These are phyloP conservation scores for Panaeolus cyanescens DNA, from an alignment of 768 basidiomycete species.

Conservation along the genomic window DNA sequence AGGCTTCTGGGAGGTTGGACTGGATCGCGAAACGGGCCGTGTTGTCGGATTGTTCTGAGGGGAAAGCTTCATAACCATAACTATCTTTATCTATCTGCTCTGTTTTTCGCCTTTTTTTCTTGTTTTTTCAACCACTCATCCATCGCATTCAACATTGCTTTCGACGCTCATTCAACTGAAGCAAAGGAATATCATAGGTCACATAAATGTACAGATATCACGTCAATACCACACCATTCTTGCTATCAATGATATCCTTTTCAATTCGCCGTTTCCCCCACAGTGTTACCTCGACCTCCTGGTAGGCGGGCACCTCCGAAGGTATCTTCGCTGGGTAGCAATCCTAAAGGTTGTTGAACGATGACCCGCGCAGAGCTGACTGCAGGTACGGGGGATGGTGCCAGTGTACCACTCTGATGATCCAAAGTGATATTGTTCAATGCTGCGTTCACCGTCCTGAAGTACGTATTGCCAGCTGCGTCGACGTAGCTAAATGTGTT, in stretches of 20 bases:
- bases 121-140: slow-evolving; percentile 2
- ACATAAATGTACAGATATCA: not conserved
- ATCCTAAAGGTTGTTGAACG: not conserved
- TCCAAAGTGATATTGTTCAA: slow-evolving; percentile 65
- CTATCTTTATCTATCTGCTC: slow-evolving; percentile 3
- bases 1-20: slow-evolving; percentile 91
- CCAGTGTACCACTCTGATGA: slow-evolving; percentile 51
- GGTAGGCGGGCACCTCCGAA: slow-evolving; percentile 19
- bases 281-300: slow-evolving; percentile 15
- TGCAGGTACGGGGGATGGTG: slow-evolving; percentile 11
- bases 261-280: slow-evolving; percentile 24
- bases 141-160: slow-evolving; percentile 1
- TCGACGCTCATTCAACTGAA: slow-evolving; percentile 4
- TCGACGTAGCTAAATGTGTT: slow-evolving; percentile 70
- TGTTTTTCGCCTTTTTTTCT: slow-evolving; percentile 2
- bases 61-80: slow-evolving; percentile 1
- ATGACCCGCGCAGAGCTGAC: not conserved
- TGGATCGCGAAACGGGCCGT: slow-evolving; percentile 77
- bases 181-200: not conserved
- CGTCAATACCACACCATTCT: not conserved
- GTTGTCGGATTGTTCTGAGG: slow-evolving; percentile 85
- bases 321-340: slow-evolving; percentile 7
- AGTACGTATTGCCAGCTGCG: slow-evolving; percentile 60
- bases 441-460: slow-evolving; percentile 59
- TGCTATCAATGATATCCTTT: not conserved